Base-by-base conservation (phyloP, 495 filamentous ascomycete species). In the Neurospora sp. region DNA sequence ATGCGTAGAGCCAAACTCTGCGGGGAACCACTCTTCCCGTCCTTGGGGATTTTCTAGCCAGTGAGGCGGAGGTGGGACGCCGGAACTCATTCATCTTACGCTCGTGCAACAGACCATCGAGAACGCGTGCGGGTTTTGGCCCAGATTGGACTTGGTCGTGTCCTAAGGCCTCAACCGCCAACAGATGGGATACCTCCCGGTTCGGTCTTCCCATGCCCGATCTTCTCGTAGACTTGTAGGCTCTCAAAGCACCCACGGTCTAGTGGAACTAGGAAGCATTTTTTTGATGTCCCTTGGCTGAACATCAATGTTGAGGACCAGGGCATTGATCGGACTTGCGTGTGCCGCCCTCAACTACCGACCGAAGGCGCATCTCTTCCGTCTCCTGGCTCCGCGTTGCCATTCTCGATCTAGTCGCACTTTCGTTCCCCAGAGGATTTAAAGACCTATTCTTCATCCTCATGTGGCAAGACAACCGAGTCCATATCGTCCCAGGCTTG, bases 381-480 rank as follows among this genome's bases (percentile, higher is more conserved):
- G 1, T 48, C 44, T 20, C 44, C 44, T 5, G n/a, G 9, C 44
- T 48, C 9, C 44, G n/a, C 3, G 0, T 0, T 48, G n/a, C 1
- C 3, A n/a, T 48, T 48, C 44, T 48, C 44, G 44, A 48, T 0
- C 8, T 20, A 0, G n/a, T 20, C 44, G 44, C 4, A 5, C 5
- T 27, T 1, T 7, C 0, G 4, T 27, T 62, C 27, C 23, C 0
- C 54, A 66, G 54, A 31, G 54, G 54, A 66, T 9, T 66, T 59
- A 3, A 27, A 59, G 27, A 1, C 20, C 54, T 66, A 66, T 18
- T 66, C 54, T 18, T 66, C 54, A 66, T 66, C 54, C 54, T 66
- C 54, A 66, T 66, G 54, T 1, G 79, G 76, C 20, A 80, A 62
- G 2, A 76, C 75, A 8, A 76, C 75, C 2, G 79, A 70, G 9